phyloP scores from a whole-genome alignment of 2,329 filamentous ascomycete species.

The Trichoderma harzianum region DNA sequence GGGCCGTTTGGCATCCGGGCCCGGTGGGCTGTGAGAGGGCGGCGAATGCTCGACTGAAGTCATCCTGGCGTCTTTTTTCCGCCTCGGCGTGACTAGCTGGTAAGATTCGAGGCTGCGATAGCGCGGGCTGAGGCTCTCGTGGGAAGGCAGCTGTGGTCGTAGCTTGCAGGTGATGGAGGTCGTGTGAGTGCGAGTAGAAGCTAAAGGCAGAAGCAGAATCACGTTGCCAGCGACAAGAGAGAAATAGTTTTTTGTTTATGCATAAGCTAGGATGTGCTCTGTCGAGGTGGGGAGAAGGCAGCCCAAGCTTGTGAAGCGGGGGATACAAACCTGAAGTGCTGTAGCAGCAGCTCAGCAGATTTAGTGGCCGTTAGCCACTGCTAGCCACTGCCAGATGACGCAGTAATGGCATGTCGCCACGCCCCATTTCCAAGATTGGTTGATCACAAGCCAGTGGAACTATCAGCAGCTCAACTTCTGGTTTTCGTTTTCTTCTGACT shows the following conservation, averaged over 20 bases:
- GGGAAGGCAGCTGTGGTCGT: background rate
- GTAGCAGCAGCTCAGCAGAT: background rate
- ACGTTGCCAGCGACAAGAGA: conserved; percentile 1
- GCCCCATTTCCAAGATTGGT: background rate
- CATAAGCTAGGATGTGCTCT: background rate
- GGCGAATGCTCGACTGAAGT: conserved; percentile 39
- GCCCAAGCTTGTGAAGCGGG: conserved; percentile 2
- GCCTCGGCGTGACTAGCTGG: background rate
- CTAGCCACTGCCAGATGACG: conserved; percentile 14
- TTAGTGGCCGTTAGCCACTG: background rate
- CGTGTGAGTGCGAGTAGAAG: background rate
- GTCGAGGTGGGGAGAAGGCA: conserved; percentile 1
- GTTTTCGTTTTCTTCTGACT: background rate
- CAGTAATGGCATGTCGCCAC: conserved; percentile 17
- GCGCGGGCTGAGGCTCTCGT: background rate
- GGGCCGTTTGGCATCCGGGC: conserved; percentile 41
- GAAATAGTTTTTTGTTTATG: background rate
- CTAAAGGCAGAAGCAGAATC: background rate
- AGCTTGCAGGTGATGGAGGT: conserved; percentile 16
- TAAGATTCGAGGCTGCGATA: background rate
- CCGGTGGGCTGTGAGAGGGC: conserved; percentile 41
- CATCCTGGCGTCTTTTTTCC: conserved; percentile 33
- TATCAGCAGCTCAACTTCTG: conserved; percentile 1
- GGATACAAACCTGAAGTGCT: background rate
- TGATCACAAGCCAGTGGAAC: conserved; percentile 10